Conservation (phyloP, 305 asterid species). For the Salvia sclarea region DNA sequence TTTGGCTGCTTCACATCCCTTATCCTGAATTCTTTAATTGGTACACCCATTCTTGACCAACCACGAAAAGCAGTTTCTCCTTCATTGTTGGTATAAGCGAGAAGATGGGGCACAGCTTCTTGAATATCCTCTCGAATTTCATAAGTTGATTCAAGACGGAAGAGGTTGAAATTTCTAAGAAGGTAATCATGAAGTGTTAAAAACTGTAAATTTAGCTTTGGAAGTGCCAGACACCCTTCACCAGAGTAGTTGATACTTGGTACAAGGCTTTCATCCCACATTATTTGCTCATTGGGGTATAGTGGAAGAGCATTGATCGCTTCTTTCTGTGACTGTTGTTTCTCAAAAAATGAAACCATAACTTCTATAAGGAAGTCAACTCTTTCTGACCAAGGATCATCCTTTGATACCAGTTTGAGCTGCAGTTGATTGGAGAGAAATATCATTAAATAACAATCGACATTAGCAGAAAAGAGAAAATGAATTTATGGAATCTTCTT, state of each 20-base stretch:
- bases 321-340: constrained; percentile 93
- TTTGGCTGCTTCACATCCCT: constrained; percentile 86
- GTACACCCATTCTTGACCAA: constrained; percentile 99
- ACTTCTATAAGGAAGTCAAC: constrained; percentile 92
- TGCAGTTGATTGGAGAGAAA: constrained; percentile 38
- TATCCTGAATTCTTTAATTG: constrained; percentile 79
- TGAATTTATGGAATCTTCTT: background rate
- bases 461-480: constrained; percentile 10
- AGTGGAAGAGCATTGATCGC: constrained; percentile 97
- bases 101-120: constrained; percentile 98
- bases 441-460: constrained; percentile 20
- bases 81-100: constrained; percentile 79
- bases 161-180: constrained; percentile 94
- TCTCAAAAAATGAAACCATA: constrained; percentile 89
- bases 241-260: constrained; percentile 99
- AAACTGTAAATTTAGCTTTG: constrained; percentile 94
- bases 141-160: constrained; percentile 97
- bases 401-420: constrained; percentile 82
- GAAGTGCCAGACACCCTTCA: constrained; percentile 99
- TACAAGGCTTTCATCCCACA: constrained; percentile 99
- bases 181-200: constrained; percentile 96
- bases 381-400: constrained; percentile 93
- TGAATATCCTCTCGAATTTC: constrained; percentile 99
- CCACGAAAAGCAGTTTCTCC: constrained; percentile 98
- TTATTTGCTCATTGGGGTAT: constrained; percentile 92